A percentile compares a stretch with the other conserved stretches of the same genome.
These are phyloP conservation scores for Metroxylon sagu DNA, from an alignment of 176 grass and related monocot genomes.

Conservation along the genomic window DNA sequence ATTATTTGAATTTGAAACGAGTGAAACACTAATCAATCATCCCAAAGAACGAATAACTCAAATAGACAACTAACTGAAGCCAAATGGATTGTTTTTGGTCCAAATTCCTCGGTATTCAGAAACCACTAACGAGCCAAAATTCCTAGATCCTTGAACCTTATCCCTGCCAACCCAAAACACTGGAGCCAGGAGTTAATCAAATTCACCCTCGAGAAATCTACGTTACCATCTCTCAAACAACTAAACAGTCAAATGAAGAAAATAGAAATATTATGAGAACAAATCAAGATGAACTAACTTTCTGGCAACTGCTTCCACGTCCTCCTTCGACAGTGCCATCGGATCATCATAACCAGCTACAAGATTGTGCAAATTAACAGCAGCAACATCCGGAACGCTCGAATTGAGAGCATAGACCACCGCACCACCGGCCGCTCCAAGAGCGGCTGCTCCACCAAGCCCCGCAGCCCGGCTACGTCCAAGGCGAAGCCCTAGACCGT, in stretches of 20 bases:
- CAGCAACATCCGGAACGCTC: constrained; percentile 68
- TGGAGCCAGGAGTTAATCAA: too few relatives aligned
- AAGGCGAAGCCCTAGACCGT: constrained; percentile 54
- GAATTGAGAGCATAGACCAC: constrained; percentile 56
- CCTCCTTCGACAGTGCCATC: constrained; percentile 37
- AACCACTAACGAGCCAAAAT: constrained; percentile 3
- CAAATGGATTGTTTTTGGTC: not conserved
- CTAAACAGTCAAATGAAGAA: not conserved
- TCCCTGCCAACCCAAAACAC: not conserved
- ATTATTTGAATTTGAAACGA: too few relatives aligned
- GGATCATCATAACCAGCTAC: constrained; percentile 64
- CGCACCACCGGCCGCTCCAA: constrained; percentile 48
- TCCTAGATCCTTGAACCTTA: constrained; percentile 2
- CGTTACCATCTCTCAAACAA: not conserved
- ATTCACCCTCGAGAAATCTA: too few relatives aligned
- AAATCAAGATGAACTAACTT: constrained; percentile 41
- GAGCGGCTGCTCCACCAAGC: constrained; percentile 40
- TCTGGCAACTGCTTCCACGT: constrained; percentile 56
- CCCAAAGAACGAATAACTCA: constrained; percentile 10
- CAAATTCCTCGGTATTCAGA: too few relatives aligned
- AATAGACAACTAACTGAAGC: not conserved
- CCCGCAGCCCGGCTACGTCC: constrained; percentile 32
- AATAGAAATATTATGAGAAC: not conserved
- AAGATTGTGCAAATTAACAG: constrained; percentile 74
- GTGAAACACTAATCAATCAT: too few relatives aligned